Conservation (phyloP, 2,329 filamentous ascomycete species). For the Berkeleyomyces basicola region DNA sequence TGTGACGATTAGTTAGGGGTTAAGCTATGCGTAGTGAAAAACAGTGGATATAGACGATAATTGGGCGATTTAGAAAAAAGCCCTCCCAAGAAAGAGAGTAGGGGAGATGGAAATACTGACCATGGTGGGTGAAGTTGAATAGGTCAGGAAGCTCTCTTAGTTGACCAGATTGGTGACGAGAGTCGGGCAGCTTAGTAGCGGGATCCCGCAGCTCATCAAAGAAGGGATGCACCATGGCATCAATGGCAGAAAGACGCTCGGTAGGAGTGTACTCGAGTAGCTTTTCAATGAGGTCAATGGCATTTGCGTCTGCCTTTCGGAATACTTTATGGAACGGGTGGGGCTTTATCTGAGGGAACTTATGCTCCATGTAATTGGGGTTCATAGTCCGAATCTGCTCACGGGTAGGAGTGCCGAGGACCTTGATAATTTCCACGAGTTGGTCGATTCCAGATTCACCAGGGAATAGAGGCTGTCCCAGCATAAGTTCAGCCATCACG, state of each 20-base stretch:
- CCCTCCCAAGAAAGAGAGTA: background rate
- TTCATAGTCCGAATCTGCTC: constrained; percentile 99
- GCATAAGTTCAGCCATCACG: constrained; percentile 98
- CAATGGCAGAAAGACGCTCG: constrained; percentile 78
- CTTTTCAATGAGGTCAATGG: constrained; percentile 86
- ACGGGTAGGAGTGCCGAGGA: constrained; percentile 85
- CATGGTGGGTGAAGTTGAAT: constrained; percentile 88
- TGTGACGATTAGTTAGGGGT: constrained; percentile 25
- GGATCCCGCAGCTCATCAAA: constrained; percentile 93
- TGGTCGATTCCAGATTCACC: constrained; percentile 98
- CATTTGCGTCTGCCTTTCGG: constrained; percentile 82
- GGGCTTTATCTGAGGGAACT: constrained; percentile 98
- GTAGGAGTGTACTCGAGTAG: constrained; percentile 95
- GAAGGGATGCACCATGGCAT: constrained; percentile 97
- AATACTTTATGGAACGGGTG: constrained; percentile 99
- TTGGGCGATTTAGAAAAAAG: background rate
- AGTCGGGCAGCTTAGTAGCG: constrained; percentile 82
- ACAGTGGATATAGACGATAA: background rate
- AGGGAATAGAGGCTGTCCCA: constrained; percentile 92
- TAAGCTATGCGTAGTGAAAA: background rate
- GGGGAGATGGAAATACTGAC: constrained; percentile 36
- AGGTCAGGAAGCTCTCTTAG: constrained; percentile 69
- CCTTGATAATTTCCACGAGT: constrained; percentile 98
- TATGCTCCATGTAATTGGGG: constrained; percentile 99
- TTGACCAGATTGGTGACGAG: constrained; percentile 68